phyloP scores from a whole-genome alignment of 1,139 yeast species.

The Taiozyma sp. region DNA sequence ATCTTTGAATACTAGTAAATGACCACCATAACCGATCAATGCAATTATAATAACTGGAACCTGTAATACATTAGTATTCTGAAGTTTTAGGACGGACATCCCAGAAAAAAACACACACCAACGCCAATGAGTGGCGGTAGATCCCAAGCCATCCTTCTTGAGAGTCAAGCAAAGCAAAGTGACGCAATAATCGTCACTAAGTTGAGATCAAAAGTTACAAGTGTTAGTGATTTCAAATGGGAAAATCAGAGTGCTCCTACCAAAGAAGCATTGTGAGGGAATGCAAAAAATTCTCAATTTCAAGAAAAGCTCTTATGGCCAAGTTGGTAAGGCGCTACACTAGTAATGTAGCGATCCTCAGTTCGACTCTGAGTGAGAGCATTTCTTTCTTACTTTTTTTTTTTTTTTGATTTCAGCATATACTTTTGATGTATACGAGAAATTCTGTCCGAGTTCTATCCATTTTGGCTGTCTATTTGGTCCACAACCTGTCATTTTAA shows the following conservation, averaged over 20 bases:
- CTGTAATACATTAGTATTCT: slow-evolving; percentile 23
- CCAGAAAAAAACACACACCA: slow-evolving; percentile 7
- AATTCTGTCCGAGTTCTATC: background rate
- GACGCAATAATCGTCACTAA: background rate
- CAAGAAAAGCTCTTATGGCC: slow-evolving; percentile 42
- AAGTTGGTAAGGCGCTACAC: slow-evolving; percentile 39
- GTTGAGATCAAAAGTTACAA: background rate
- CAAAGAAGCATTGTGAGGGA: background rate
- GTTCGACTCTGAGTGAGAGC: slow-evolving; percentile 84
- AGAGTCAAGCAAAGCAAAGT: background rate
- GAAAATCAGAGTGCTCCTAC: background rate
- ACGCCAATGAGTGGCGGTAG: slow-evolving; percentile 15
- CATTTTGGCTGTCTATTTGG: background rate
- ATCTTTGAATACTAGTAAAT: slow-evolving; percentile 47
- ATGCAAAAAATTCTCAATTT: slow-evolving; percentile 17
- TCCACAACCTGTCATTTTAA: background rate
- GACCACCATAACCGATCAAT: slow-evolving; percentile 59
- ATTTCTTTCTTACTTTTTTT: slow-evolving; percentile 32
- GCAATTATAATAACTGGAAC: slow-evolving; percentile 64
- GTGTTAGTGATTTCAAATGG: background rate
- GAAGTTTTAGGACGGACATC: background rate
- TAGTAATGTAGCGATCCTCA: slow-evolving; percentile 44
- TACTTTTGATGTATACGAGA: background rate
- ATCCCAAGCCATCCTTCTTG: slow-evolving; percentile 6
- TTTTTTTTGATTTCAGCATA: background rate